Base-by-base conservation (phyloP, 495 filamentous ascomycete species). In the Lepraria neglecta region DNA sequence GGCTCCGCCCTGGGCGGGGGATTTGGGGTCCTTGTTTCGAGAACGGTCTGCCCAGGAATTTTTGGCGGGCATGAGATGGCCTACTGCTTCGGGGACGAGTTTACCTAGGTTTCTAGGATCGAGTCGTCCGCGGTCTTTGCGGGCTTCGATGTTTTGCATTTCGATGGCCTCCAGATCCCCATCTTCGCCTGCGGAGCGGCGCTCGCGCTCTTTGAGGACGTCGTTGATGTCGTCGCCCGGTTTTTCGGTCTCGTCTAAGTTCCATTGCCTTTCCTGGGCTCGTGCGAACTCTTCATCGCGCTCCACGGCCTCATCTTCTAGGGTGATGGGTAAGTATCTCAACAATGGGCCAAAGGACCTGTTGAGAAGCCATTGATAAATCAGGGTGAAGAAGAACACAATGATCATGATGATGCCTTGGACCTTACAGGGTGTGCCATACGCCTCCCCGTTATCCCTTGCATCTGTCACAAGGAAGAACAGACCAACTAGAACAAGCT, bases 321-420 rank as follows among this genome's bases (percentile, higher is more conserved):
- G 80, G 0, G 94, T 97, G 67, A 98, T 95, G 0, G 94, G 94
- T 45, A 98, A 76, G 69, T 96, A 96, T 40, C 85, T 82, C 68
- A 95, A 85, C 50, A 98, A 78, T 27, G 94, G 92, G 1, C 83
- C 83, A 64, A 98, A 97, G 9, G 90, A 86, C n/a, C 78, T 72
- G 69, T 95, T 96, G 28, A 98, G 78, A 3, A 92, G 79, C 62
- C 83, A 75, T 73, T 98, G 94, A 67, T 85, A 98, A 17, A 91
- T 69, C n/a, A 81, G 69, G 0, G 94, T 98, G 43, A 89, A 75
- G 59, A 85, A 66, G 0, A 85, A 67, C 7, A 83, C 79, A 24
- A 94, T 75, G 62, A 95, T 84, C 92, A 98, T 98, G 69, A 91
- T 84, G 61, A 95, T 89, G 27, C 81, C 92, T 67, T 98, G 94